phyloP scores from a whole-genome alignment of 1,284 basidiomycete species.

The Malassezia yamatoensis region DNA sequence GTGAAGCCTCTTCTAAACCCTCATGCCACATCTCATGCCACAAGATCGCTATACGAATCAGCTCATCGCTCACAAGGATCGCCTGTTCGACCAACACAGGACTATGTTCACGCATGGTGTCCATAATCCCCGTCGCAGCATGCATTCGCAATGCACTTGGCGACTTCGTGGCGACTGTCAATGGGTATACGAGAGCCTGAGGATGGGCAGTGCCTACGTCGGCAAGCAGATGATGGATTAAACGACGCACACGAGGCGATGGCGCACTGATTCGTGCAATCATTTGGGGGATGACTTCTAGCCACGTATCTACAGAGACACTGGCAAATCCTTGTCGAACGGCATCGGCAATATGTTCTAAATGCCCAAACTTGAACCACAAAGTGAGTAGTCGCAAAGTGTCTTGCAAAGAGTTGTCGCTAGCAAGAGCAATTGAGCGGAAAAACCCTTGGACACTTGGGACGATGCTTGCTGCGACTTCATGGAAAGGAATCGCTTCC shows the following conservation, averaged over 20 bases:
- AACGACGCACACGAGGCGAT: slow-evolving; percentile 70
- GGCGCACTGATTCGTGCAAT: slow-evolving; percentile 97
- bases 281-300: slow-evolving; percentile 98
- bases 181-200: slow-evolving; percentile 90
- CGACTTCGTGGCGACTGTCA: slow-evolving; percentile 97
- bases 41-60: slow-evolving; percentile 92
- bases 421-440: slow-evolving; percentile 79
- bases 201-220: slow-evolving; percentile 94
- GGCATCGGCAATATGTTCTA: slow-evolving; percentile 79
- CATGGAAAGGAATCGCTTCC: slow-evolving; percentile 61
- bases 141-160: slow-evolving; percentile 71
- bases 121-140: slow-evolving; percentile 80
- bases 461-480: slow-evolving; percentile 75
- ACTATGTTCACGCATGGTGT: slow-evolving; percentile 87
- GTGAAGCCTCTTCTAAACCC: slow-evolving; percentile 91
- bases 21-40: slow-evolving; percentile 99
- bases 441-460: slow-evolving; percentile 92
- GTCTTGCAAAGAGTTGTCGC: slow-evolving; percentile 84
- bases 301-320: slow-evolving; percentile 94
- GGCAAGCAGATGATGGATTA: slow-evolving; percentile 79
- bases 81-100: slow-evolving; percentile 83
- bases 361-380: slow-evolving; percentile 96
- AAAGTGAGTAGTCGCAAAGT: slow-evolving; percentile 84
- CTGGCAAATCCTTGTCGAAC: slow-evolving; percentile 78
- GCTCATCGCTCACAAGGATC: slow-evolving; percentile 77